Conservation (phyloP, 192 early-diverging fungal species). For the Mortierella hygrophila region DNA sequence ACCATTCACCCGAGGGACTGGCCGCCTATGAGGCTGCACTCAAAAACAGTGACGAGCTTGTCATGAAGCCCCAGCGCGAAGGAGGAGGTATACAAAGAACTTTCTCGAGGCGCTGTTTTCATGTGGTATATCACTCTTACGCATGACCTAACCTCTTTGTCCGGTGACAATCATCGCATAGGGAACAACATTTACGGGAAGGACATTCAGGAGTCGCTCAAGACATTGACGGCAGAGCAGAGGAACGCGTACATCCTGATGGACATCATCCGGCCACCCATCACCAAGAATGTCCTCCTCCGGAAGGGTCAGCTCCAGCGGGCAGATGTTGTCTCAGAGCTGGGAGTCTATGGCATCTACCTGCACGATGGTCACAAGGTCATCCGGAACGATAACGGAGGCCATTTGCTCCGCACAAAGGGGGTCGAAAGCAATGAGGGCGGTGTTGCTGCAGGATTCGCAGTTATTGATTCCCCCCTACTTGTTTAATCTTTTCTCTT, state of each 20-base stretch:
- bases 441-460: conserved; percentile 96
- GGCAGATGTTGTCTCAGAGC: conserved; percentile 88
- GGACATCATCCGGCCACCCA: conserved; percentile 91
- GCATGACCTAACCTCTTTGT: neutral
- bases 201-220: conserved; percentile 77
- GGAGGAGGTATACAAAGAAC: conserved; percentile 76
- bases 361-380: conserved; percentile 69
- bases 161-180: conserved; percentile 1
- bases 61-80: conserved; percentile 97
- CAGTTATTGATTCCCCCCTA: conserved; percentile 90
- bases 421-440: conserved; percentile 88
- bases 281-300: conserved; percentile 79
- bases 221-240: conserved; percentile 69
- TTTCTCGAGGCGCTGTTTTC: neutral
- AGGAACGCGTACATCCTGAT: conserved; percentile 93
- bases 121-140: neutral
- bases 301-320: conserved; percentile 79
- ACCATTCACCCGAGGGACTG: conserved; percentile 72
- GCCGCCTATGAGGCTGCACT: conserved; percentile 77
- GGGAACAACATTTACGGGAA: conserved; percentile 92
- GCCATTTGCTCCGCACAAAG: conserved; percentile 96
- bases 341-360: conserved; percentile 95
- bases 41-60: conserved; percentile 74
- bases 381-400: conserved; percentile 81
- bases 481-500: conserved; percentile 62